Conservation (phyloP, 2,329 filamentous ascomycete genomes). For the Pseudogymnoascus sp. region DNA sequence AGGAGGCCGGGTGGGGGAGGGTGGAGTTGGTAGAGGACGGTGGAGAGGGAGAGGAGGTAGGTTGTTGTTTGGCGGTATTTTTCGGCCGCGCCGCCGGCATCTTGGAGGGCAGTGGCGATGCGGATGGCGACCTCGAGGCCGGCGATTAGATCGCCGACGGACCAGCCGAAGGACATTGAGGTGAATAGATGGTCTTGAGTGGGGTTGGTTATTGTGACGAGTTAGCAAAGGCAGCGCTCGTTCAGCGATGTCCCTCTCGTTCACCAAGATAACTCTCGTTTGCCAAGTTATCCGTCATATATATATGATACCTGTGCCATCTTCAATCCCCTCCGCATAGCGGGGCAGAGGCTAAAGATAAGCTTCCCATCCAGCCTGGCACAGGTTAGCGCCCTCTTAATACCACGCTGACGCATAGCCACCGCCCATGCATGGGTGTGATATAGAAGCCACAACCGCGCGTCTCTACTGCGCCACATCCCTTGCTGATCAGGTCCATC, state of each 20-base stretch:
- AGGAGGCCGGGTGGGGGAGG: not conserved
- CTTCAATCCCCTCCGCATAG: not conserved
- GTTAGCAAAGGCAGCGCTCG: not conserved
- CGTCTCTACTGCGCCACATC: not conserved
- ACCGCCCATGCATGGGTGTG: not conserved
- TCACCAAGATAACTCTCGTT: not conserved
- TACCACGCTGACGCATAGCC: not conserved
- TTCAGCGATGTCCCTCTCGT: not conserved
- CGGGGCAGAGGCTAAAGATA: not conserved
- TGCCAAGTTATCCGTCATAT: not conserved
- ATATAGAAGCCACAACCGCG: not conserved
- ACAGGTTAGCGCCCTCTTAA: not conserved
- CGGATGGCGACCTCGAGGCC: not conserved
- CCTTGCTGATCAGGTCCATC: not conserved
- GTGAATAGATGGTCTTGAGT: too few relatives aligned
- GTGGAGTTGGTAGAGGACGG: not conserved
- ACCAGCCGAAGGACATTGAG: not conserved
- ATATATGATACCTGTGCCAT: not conserved
- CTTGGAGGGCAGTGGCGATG: not conserved
- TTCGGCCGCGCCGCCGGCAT: not conserved
- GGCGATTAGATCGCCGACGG: not conserved
- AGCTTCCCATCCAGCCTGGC: not conserved
- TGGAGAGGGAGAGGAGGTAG: constrained; percentile 7
- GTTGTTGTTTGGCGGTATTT: constrained; percentile 2
- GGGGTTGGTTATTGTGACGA: not conserved